phyloP scores from a whole-genome alignment of 2,329 filamentous ascomycete species.

The Capronia coronata region DNA sequence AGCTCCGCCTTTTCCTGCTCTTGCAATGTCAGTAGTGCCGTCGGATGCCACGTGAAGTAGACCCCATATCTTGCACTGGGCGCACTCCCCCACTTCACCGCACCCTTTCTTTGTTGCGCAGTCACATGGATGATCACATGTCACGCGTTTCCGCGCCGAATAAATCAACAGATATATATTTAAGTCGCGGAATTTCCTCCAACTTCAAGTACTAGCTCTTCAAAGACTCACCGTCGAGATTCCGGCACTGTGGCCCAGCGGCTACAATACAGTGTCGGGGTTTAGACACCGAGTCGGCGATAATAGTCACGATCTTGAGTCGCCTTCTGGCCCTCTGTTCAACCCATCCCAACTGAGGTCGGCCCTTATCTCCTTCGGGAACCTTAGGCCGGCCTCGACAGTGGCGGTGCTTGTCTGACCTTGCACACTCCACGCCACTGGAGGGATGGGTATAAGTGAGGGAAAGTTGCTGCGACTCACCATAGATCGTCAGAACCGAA shows the following conservation, averaged over 20 bases:
- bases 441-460: not conserved
- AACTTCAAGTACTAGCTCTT: not conserved
- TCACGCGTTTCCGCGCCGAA: not conserved
- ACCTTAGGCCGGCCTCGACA: not conserved
- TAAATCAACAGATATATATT: not conserved
- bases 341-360: not conserved
- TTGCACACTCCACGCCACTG: not conserved
- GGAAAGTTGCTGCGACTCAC: not conserved
- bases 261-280: no score
- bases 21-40: no score
- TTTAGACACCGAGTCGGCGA: no score
- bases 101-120: not conserved
- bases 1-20: not conserved
- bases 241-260: not conserved
- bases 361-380: not conserved
- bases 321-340: not conserved
- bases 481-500: not conserved
- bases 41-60: no score
- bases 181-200: not conserved
- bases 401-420: not conserved
- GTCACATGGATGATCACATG: not conserved
- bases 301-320: not conserved
- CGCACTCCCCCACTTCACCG: not conserved
- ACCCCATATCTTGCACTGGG: no score
- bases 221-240: not conserved